Base-by-base conservation (phyloP, 768 basidiomycete genomes). In the Cystofilobasidium ferigula region DNA sequence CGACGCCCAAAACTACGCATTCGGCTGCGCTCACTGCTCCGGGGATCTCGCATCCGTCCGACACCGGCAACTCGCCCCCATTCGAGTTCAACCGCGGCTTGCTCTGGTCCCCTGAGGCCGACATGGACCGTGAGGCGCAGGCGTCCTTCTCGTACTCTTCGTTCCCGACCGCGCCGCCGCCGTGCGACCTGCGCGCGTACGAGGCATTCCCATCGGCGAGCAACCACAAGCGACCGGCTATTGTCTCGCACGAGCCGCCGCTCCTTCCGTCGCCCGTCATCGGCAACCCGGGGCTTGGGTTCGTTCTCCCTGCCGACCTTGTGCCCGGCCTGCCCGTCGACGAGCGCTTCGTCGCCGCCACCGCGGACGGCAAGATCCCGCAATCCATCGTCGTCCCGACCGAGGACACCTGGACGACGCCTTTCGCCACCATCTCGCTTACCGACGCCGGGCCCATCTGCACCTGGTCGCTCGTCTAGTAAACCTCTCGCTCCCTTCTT, bases 321-420 rank as follows among this genome's bases (percentile, higher is more conserved):
- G 51, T 28, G 30, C 51, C 51, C 7, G 51, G 5, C 51, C 28
- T 54, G 51, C 51, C 51, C 30, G 28, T 8, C 28, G 51, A 54
- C 30, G 28, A 54, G 51, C 51, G 30, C 28, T 54, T 54, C 30
- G 18, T 32, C 28, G 16, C 26, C 9, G 5, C 26, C 13, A 32
- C 10, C 22, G 22, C 45, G 18, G 30, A 54, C 51, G 51, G 30
- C 51, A 26, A 16, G 30, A 10, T 24, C 24, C 22, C 45, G 3
- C 51, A 16, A 10, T 30, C 51, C 8, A 2, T 13, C 30, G 13
- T 26, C 9, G 30, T 32, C 51, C 9, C 30, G 12, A 8, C 51
- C 51, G 51, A 54, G 28, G 51, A 54, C 51, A 8, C 51, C 14
- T 54, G 51, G 51, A 54, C 51, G 51, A 54, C 51, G 26, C 51